These are phyloP conservation scores for Cryptosporidium xiaoi DNA, from an alignment of 169 alveolate genomes.

Conservation along the genomic window DNA sequence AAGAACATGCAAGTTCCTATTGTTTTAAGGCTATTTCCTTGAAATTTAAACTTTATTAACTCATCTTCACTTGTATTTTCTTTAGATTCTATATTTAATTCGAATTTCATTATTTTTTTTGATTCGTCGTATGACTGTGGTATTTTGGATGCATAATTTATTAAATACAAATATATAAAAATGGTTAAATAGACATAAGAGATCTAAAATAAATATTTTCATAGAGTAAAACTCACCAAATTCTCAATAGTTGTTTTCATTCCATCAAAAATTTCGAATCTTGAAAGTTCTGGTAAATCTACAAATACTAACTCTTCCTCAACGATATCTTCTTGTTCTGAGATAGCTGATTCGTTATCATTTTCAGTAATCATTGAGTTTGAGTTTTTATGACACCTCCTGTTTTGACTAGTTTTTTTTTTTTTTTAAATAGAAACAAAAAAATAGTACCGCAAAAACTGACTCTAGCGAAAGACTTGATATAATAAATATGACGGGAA, in stretches of 20 bases:
- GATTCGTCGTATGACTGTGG: conserved; percentile 11
- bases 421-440: too few species aligned
- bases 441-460: too few species aligned
- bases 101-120: not conserved
- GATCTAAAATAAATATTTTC: not conserved
- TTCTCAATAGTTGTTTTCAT: conserved; percentile 47
- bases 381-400: too few species aligned
- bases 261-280: conserved; percentile 62
- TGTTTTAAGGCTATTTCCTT: conserved; percentile 45
- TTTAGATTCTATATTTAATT: conserved; percentile 4
- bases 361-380: too few species aligned
- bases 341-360: too few species aligned
- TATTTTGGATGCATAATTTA: not conserved
- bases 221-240: not conserved
- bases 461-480: too few species aligned
- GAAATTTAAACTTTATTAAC: conserved; percentile 11
- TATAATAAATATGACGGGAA: too few species aligned
- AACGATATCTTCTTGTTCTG: not conserved
- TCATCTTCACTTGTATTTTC: conserved; percentile 15
- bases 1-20: conserved; percentile 67
- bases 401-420: too few species aligned
- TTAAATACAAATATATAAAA: not conserved
- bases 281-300: conserved; percentile 65
- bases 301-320: conserved; percentile 65
- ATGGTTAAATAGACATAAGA: not conserved